These are phyloP conservation scores for Leptoxyphium fumago DNA, from an alignment of 2,329 filamentous ascomycete species.

Conservation along the genomic window DNA sequence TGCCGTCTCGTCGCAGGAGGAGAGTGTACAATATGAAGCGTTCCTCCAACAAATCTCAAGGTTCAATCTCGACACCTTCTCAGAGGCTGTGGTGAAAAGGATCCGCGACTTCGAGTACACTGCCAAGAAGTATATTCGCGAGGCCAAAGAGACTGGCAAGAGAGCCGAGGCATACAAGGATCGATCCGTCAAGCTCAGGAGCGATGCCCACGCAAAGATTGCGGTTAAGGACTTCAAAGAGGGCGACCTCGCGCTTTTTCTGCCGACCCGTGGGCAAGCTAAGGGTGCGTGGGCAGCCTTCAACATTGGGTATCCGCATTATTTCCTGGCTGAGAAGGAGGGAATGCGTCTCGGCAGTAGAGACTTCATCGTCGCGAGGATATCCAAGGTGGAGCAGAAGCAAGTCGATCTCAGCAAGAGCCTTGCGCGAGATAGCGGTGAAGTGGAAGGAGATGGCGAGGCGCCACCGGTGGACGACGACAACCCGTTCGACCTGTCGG, in stretches of 20 bases:
- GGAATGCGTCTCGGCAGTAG: slow-evolving; percentile 67
- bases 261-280: slow-evolving; percentile 86
- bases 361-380: slow-evolving; percentile 94
- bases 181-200: slow-evolving; percentile 64
- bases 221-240: slow-evolving; percentile 93
- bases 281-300: slow-evolving; percentile 96
- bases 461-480: slow-evolving; percentile 58
- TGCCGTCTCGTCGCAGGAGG: slow-evolving; percentile 47
- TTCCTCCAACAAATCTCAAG: slow-evolving; percentile 60
- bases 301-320: slow-evolving; percentile 93
- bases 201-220: slow-evolving; percentile 88
- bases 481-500: slow-evolving; percentile 91
- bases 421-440: slow-evolving; percentile 30
- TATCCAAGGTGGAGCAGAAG: slow-evolving; percentile 78
- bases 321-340: slow-evolving; percentile 89
- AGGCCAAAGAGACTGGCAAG: slow-evolving; percentile 46
- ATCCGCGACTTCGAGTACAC: slow-evolving; percentile 89
- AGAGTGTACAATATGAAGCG: slow-evolving; percentile 57
- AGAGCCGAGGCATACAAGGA: slow-evolving; percentile 52
- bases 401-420: slow-evolving; percentile 84
- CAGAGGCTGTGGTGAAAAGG: slow-evolving; percentile 72
- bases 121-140: slow-evolving; percentile 83
- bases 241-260: slow-evolving; percentile 82
- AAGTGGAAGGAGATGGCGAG: slow-evolving; percentile 1
- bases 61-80: slow-evolving; percentile 74